A percentile compares a stretch with the other conserved stretches of the same genome.
These are phyloP conservation scores for Staphylotrichum longicolle DNA, from an alignment of 495 filamentous ascomycete genomes.

Conservation along the genomic window DNA sequence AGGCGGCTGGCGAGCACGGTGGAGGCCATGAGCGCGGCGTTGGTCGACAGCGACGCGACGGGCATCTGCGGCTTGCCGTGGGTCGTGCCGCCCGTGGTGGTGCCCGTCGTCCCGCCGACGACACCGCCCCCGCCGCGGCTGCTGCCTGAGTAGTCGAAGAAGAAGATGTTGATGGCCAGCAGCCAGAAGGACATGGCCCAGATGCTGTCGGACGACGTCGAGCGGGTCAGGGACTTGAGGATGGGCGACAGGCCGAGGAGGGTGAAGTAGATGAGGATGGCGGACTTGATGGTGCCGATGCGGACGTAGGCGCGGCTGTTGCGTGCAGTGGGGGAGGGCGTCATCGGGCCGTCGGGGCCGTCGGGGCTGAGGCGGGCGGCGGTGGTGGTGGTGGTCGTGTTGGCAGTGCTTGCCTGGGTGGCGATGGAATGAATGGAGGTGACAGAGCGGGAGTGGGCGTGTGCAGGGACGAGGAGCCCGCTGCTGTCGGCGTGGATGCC, in stretches of 20 bases:
- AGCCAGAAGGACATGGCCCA: conserved; percentile 96
- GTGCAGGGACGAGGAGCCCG: conserved; percentile 29
- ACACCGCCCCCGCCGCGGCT: conserved; percentile 41
- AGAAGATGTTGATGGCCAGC: conserved; percentile 91
- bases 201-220: conserved; percentile 85
- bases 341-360: conserved; percentile 15
- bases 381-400: conserved; percentile 22
- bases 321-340: neutral
- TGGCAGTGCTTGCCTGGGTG: conserved; percentile 28
- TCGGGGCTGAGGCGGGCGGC: conserved; percentile 9
- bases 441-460: conserved; percentile 33
- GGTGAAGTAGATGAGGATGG: conserved; percentile 87
- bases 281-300: conserved; percentile 69
- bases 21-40: conserved; percentile 91
- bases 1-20: conserved; percentile 81
- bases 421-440: conserved; percentile 38
- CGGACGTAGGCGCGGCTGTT: conserved; percentile 40
- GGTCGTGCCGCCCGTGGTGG: neutral
- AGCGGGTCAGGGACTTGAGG: conserved; percentile 87
- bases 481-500: conserved; percentile 20
- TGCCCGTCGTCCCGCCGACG: too few relatives aligned
- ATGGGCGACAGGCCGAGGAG: conserved; percentile 90
- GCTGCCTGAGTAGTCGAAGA: conserved; percentile 82
- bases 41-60: conserved; percentile 79
- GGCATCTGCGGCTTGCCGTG: conserved; percentile 55